Conservation (phyloP, 1,284 basidiomycete species). For the Tilletia caries region DNA sequence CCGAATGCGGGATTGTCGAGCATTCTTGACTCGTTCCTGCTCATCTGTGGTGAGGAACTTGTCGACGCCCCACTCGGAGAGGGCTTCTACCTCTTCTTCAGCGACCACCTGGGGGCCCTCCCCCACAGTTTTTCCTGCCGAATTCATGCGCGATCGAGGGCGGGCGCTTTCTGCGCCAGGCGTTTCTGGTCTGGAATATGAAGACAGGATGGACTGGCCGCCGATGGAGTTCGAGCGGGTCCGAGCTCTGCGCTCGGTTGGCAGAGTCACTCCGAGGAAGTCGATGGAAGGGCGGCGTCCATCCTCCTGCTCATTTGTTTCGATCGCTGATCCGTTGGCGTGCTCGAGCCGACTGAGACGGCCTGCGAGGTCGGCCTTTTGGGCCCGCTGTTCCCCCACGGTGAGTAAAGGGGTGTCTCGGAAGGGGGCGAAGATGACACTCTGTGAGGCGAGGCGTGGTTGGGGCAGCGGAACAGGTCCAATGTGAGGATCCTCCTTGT, state of each 20-base stretch:
- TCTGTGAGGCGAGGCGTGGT: constrained; percentile 41
- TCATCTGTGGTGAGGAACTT: constrained; percentile 43
- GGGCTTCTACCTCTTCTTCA: constrained; percentile 23
- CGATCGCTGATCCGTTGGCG: neutral
- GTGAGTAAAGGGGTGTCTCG: constrained; percentile 23
- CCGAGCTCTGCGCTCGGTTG: constrained; percentile 31
- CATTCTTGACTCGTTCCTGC: constrained; percentile 22
- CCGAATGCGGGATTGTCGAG: neutral
- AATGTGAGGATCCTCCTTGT: constrained; percentile 13
- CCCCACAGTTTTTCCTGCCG: neutral
- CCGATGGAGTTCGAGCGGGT: constrained; percentile 16
- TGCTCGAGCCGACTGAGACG: neutral
- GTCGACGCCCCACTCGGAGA: constrained; percentile 43
- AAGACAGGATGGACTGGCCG: neutral
- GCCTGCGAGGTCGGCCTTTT: constrained; percentile 4
- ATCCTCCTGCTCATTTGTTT: neutral
- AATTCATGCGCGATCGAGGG: neutral
- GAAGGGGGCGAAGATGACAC: constrained; percentile 44
- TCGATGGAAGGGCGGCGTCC: constrained; percentile 32
- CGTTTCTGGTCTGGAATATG: neutral
- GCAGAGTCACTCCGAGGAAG: constrained; percentile 41
- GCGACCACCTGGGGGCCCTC: constrained; percentile 15
- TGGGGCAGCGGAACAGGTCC: constrained; percentile 30
- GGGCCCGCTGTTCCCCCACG: neutral
- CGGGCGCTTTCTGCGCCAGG: neutral